Percentiles rank a stretch among this genome's conserved stretches.
phyloP scores from a whole-genome alignment of 371 early-diverging fungal species.

The Basidiobolus meristosporus region DNA sequence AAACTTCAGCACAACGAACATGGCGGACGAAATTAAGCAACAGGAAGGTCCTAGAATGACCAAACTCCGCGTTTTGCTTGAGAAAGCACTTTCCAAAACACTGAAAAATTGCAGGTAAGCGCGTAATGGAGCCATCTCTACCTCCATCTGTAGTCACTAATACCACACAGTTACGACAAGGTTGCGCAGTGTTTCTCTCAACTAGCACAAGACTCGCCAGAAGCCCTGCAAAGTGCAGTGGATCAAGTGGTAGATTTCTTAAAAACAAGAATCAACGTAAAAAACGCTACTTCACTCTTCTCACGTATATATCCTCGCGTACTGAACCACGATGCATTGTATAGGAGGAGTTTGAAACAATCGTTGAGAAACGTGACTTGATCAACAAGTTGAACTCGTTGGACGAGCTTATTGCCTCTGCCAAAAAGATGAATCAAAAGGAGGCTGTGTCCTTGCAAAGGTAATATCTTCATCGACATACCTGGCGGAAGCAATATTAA shows the following conservation, averaged over 20 bases:
- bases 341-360: not conserved
- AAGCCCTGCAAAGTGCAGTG: not conserved
- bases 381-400: not conserved
- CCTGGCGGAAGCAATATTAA: no score
- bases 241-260: not conserved
- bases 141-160: not conserved
- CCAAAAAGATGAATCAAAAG: not conserved
- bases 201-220: not conserved
- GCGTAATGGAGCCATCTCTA: not conserved
- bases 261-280: not conserved
- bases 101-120: constrained; percentile 1
- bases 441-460: not conserved
- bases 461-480: no score
- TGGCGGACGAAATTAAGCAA: not conserved
- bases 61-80: not conserved
- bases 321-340: not conserved
- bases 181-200: not conserved
- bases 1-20: no score
- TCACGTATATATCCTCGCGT: not conserved
- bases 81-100: not conserved
- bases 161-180: not conserved
- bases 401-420: not conserved
- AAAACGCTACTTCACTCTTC: not conserved
- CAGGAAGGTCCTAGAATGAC: not conserved
- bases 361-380: not conserved